phyloP scores from a whole-genome alignment of 2,329 filamentous ascomycete species.

The Pseudogymnoascus sp. region DNA sequence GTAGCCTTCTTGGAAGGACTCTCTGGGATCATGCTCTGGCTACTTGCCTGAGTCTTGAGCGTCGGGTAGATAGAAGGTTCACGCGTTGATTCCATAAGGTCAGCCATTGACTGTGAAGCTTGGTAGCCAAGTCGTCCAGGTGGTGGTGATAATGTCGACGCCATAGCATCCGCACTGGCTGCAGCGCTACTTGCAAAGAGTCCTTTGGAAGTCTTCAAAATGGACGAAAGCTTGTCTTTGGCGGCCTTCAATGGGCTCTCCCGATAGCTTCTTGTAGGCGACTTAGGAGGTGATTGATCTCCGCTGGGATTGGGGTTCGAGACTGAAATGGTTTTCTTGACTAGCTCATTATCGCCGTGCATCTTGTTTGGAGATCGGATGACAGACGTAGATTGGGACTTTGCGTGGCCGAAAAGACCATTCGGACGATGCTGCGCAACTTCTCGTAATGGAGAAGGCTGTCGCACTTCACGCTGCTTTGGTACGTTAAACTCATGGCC shows the following conservation, averaged over 20 bases:
- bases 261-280: constrained; percentile 46
- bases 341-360: constrained; percentile 27
- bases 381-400: constrained; percentile 55
- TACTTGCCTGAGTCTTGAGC: constrained; percentile 31
- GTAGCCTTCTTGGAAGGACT: constrained; percentile 23
- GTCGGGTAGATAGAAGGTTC: constrained; percentile 36
- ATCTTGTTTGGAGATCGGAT: constrained; percentile 42
- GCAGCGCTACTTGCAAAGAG: constrained; percentile 71
- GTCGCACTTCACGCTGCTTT: constrained; percentile 31
- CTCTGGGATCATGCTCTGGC: constrained; percentile 21
- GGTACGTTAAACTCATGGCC: constrained; percentile 40
- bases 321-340: constrained; percentile 54
- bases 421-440: constrained; percentile 22
- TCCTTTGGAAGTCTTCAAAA: constrained; percentile 78
- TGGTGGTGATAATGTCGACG: constrained; percentile 48
- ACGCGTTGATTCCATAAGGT: constrained; percentile 21
- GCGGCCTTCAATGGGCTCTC: constrained; percentile 86
- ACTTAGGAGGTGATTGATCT: constrained; percentile 35
- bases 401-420: constrained; percentile 42
- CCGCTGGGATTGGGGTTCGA: constrained; percentile 17
- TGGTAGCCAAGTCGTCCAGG: constrained; percentile 38
- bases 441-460: constrained; percentile 24
- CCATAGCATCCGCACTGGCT: constrained; percentile 54
- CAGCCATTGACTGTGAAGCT: constrained; percentile 40
- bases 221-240: constrained; percentile 86